Percentiles rank a stretch among this genome's conserved stretches.
These are phyloP conservation scores for Apocynum venetum DNA, from an alignment of 257 asterid genomes.

Conservation along the genomic window DNA sequence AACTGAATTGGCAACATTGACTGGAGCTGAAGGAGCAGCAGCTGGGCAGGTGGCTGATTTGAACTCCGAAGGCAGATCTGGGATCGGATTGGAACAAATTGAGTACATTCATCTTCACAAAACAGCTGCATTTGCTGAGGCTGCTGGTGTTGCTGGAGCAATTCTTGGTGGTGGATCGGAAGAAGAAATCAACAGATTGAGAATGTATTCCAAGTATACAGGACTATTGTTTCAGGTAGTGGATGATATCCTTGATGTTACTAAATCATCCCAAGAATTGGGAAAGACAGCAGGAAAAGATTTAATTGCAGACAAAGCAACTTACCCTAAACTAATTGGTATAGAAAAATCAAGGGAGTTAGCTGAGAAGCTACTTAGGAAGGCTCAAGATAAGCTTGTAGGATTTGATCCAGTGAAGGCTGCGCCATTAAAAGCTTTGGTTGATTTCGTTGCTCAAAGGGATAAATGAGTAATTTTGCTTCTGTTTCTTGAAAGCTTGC, in stretches of 20 bases:
- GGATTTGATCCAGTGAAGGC: slow-evolving; percentile 38
- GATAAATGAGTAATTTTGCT: background rate
- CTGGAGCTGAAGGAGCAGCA: slow-evolving; percentile 34
- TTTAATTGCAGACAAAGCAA: slow-evolving; percentile 24
- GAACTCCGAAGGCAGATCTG: slow-evolving; percentile 11
- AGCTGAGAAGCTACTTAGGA: slow-evolving; percentile 25
- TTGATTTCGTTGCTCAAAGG: slow-evolving; percentile 31
- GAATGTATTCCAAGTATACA: slow-evolving; percentile 9
- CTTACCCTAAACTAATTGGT: slow-evolving; percentile 38
- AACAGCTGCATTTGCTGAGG: slow-evolving; percentile 16
- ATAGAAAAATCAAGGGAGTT: slow-evolving; percentile 33
- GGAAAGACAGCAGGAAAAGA: slow-evolving; percentile 27
- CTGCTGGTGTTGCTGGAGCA: slow-evolving; percentile 8
- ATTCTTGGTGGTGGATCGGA: slow-evolving; percentile 19
- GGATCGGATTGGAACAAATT: slow-evolving; percentile 20
- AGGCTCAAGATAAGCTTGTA: slow-evolving; percentile 33
- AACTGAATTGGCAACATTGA: slow-evolving; percentile 24
- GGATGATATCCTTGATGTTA: slow-evolving; percentile 20
- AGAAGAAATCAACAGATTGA: slow-evolving; percentile 10
- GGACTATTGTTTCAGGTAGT: slow-evolving; percentile 20
- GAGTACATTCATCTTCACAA: slow-evolving; percentile 35
- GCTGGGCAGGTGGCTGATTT: slow-evolving; percentile 37
- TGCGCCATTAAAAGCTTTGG: slow-evolving; percentile 39
- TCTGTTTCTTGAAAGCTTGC: too few species aligned
- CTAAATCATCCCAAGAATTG: slow-evolving; percentile 17